A percentile compares a stretch with the other conserved stretches of the same genome.
Conservation (phyloP, 1,284 basidiomycete species). For the Vanrija sp. region DNA sequence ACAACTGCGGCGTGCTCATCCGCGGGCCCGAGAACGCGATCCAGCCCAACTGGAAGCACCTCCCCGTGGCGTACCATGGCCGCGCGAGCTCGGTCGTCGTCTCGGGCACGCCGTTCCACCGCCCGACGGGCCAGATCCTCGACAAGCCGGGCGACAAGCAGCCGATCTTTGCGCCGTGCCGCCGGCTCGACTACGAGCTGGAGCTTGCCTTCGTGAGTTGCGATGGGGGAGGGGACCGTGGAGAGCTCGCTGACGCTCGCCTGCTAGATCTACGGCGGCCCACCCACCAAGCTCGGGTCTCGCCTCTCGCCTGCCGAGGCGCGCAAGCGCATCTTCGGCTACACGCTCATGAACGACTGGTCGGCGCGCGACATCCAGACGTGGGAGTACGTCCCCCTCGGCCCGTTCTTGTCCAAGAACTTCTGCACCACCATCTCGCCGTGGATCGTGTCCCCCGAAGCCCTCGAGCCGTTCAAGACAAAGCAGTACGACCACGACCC, state of each 20-base stretch:
- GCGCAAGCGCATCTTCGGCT: constrained; percentile 21
- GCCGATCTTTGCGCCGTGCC: constrained; percentile 17
- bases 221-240: too few relatives aligned
- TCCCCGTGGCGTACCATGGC: constrained; percentile 27
- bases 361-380: constrained; percentile 26
- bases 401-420: constrained; percentile 29
- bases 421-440: constrained; percentile 29
- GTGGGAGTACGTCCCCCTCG: constrained; percentile 22
- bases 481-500: constrained; percentile 17
- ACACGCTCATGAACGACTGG: constrained; percentile 30
- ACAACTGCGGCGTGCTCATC: constrained; percentile 23
- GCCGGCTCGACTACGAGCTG: constrained; percentile 27
- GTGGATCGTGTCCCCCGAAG: constrained; percentile 23
- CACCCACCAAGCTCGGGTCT: constrained; percentile 18
- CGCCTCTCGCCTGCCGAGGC: constrained; percentile 18
- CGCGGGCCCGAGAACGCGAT: constrained; percentile 19
- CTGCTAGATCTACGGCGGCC: constrained; percentile 13
- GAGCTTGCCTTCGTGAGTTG: constrained; percentile 20
- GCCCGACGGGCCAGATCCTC: constrained; percentile 23
- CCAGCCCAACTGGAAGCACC: constrained; percentile 25
- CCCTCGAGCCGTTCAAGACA: constrained; percentile 23
- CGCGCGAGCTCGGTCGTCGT: constrained; percentile 20
- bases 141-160: constrained; percentile 20
- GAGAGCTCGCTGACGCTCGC: background rate
- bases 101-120: constrained; percentile 21